Conservation (phyloP, 768 basidiomycete genomes). For the Xerocomellus amylosporus region DNA sequence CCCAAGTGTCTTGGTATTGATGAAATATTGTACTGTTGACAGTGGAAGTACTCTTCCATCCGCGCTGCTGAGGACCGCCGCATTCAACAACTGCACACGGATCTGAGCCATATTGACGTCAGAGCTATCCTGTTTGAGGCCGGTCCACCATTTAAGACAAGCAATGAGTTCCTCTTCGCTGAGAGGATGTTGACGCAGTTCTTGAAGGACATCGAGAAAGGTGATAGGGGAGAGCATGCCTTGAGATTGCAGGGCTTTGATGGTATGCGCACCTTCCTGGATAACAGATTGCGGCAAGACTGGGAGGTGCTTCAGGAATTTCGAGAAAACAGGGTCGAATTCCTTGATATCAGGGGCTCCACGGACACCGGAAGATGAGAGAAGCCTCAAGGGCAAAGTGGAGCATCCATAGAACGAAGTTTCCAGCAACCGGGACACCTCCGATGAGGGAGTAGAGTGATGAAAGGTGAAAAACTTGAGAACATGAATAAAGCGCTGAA, state of each 20-base stretch:
- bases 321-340: conserved; percentile 65
- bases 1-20: conserved; percentile 58
- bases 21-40: conserved; percentile 64
- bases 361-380: conserved; percentile 10
- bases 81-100: conserved; percentile 64
- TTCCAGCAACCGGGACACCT: conserved; percentile 73
- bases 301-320: conserved; percentile 77
- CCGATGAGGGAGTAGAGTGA: conserved; percentile 78
- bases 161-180: conserved; percentile 70
- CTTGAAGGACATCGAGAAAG: conserved; percentile 78
- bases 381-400: conserved; percentile 3
- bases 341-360: conserved; percentile 38
- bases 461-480: conserved; percentile 89
- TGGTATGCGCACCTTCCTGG: conserved; percentile 53
- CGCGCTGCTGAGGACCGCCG: conserved; percentile 54
- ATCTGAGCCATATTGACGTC: conserved; percentile 40
- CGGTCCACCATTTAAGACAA: conserved; percentile 85
- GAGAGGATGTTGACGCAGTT: conserved; percentile 71
- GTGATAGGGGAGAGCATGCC: conserved; percentile 71
- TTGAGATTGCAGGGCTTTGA: conserved; percentile 57
- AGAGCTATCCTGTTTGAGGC: conserved; percentile 37
- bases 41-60: conserved; percentile 65
- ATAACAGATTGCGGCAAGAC: conserved; percentile 64
- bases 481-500: conserved; percentile 66
- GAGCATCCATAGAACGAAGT: conserved; percentile 49